Evolutionary conservation across 2,329 filamentous ascomycete species (phyloP), one percentile per base, ranked within the genome.

Genomic region (Shiraia sp.): DNA sequence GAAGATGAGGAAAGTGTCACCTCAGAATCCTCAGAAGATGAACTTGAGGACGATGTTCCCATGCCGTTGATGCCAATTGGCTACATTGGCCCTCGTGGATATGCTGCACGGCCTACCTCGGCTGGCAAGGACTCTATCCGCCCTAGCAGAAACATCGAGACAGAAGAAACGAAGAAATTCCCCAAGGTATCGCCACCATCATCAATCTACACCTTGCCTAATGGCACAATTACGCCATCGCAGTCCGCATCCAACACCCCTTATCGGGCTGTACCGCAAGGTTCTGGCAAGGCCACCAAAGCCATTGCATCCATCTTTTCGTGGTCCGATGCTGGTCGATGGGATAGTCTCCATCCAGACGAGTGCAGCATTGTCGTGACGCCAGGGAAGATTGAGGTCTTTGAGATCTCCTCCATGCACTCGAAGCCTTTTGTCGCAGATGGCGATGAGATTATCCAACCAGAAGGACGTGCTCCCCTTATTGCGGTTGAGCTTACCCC

Each of bases 401-500:
- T 79, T 53, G 77, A 82, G 49, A 72, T 82, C 51, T 72, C 68
- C 6, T 68, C 75, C 43, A 70, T 71, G n/a, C 73, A 76, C 52
- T 73, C 66, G 36, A 75, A 69, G 28, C 63, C 56, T 40, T 68
- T 62, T 55, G 54, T 67, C 47, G 69, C 64, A 40, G 69, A 72
- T 38, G 68, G 67, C 23, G 71, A 69, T 15, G 68, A 68, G 30
- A 71, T 63, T 41, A 67, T 65, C 46, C 55, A 59, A 32, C 50
- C 67, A 44, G 54, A 59, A 51, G 50, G 54, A 48, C 57, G 61
- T 51, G 73, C 74, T 41, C 82, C 81, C 23, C 70, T 85, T 23
- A 70, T 85, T 45, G 87, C 86, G 5, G 80, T 96, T 24, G 90
- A 96, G 61, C 81, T 99, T 29, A 97, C 92, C 0, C 93, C 93